Percentiles rank a stretch among this genome's conserved stretches.
Conservation (phyloP, 1,284 basidiomycete genomes). For the Anthracocystis walkeri region DNA sequence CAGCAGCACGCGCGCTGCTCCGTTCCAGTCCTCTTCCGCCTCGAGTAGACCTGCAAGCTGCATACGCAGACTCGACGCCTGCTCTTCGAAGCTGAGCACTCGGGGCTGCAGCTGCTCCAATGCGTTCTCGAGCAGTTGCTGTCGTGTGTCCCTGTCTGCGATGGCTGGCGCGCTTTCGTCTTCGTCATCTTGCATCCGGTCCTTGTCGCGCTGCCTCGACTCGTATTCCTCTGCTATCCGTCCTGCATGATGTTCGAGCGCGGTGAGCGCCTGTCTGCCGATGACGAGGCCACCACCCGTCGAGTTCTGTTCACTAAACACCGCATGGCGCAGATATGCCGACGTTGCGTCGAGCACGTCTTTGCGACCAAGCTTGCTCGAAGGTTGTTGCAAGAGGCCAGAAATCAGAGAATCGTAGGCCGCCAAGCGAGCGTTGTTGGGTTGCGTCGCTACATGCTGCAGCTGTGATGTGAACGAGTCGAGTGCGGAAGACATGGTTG, state of each 20-base stretch:
- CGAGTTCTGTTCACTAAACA: slow-evolving; percentile 77
- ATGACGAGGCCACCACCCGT: slow-evolving; percentile 79
- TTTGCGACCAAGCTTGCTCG: slow-evolving; percentile 21
- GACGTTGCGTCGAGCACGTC: slow-evolving; percentile 32
- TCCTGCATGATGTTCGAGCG: slow-evolving; percentile 74
- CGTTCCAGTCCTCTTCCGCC: slow-evolving; percentile 89
- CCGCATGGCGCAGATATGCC: slow-evolving; percentile 78
- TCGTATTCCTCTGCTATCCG: slow-evolving; percentile 74
- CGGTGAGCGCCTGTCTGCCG: slow-evolving; percentile 83
- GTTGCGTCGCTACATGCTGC: slow-evolving; percentile 39
- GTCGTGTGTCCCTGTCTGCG: slow-evolving; percentile 42
- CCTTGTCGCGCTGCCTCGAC: slow-evolving; percentile 72
- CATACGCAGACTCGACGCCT: slow-evolving; percentile 86
- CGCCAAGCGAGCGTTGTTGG: slow-evolving; percentile 29
- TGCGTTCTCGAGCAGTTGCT: slow-evolving; percentile 78
- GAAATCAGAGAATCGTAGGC: slow-evolving; percentile 34
- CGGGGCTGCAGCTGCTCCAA: slow-evolving; percentile 80
- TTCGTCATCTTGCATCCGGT: slow-evolving; percentile 29
- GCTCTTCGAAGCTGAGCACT: slow-evolving; percentile 88
- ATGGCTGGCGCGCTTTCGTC: slow-evolving; percentile 47
- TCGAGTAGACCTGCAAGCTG: slow-evolving; percentile 90
- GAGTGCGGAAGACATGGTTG: slow-evolving; percentile 22
- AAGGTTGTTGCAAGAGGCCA: slow-evolving; percentile 27
- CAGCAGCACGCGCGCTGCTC: slow-evolving; percentile 89
- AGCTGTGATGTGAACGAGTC: slow-evolving; percentile 28